A percentile compares a stretch with the other conserved stretches of the same genome.
phyloP scores from a whole-genome alignment of 2,329 filamentous ascomycete species.

The Cytospora piceae region DNA sequence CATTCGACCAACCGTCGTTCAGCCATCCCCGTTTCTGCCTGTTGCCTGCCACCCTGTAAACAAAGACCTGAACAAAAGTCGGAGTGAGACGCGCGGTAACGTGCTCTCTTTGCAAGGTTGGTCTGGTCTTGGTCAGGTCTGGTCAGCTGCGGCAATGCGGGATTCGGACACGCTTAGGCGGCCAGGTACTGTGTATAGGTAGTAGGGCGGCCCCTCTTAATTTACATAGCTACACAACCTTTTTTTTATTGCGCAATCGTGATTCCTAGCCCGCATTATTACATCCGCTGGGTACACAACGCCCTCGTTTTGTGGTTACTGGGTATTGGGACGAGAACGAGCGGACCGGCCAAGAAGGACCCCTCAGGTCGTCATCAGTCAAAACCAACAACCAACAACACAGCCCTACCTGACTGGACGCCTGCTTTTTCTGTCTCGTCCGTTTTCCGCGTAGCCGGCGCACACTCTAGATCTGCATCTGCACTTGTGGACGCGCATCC shows the following conservation, averaged over 20 bases:
- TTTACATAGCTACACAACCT: neutral
- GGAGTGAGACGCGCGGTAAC: neutral
- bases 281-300: neutral
- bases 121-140: neutral
- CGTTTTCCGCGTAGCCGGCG: neutral
- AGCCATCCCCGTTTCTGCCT: neutral
- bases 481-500: neutral
- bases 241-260: neutral
- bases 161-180: conserved; percentile 7
- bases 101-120: neutral
- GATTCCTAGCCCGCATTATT: neutral
- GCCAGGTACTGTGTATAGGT: neutral
- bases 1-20: neutral
- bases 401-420: neutral
- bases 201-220: neutral
- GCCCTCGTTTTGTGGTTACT: neutral
- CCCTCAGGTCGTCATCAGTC: neutral
- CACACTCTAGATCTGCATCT: neutral
- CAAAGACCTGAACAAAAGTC: neutral
- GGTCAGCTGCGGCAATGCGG: neutral
- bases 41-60: neutral
- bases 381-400: neutral
- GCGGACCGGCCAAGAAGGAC: neutral
- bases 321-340: neutral
- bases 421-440: conserved; percentile 1